These are phyloP conservation scores for Quercus ilex DNA, from an alignment of 306 rosid species.

Conservation along the genomic window DNA sequence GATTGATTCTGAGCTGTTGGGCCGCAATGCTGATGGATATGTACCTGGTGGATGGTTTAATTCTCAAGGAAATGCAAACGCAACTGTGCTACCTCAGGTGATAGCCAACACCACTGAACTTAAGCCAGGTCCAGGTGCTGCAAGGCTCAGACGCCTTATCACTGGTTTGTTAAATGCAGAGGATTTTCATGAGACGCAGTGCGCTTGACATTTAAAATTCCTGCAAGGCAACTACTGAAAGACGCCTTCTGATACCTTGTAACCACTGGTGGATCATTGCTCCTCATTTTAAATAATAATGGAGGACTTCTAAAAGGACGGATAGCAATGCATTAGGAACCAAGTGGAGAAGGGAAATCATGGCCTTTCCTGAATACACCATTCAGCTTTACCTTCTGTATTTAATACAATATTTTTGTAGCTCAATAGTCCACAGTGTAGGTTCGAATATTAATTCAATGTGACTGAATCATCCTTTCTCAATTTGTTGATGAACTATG, in stretches of 20 bases:
- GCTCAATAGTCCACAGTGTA: conserved; percentile 29
- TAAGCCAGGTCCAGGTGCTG: conserved; percentile 65
- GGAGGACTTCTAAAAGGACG: conserved; percentile 26
- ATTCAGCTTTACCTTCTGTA: conserved; percentile 17
- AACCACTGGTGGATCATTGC: conserved; percentile 16
- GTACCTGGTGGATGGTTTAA: conserved; percentile 60
- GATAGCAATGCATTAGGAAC: conserved; percentile 27
- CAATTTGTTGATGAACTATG: conserved; percentile 4
- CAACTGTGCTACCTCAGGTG: conserved; percentile 15
- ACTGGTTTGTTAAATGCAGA: conserved; percentile 54
- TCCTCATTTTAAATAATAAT: conserved; percentile 9
- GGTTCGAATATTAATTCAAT: conserved; percentile 22
- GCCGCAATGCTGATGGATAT: conserved; percentile 50
- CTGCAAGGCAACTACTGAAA: conserved; percentile 5
- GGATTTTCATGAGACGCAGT: conserved; percentile 51
- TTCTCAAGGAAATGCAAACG: conserved; percentile 22
- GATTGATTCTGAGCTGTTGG: conserved; percentile 57
- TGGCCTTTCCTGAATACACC: conserved; percentile 22
- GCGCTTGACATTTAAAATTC: conserved; percentile 35
- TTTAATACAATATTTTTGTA: conserved; percentile 35
- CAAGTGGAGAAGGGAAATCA: conserved; percentile 20
- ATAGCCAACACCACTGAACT: conserved; percentile 45
- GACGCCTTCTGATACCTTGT: conserved; percentile 17
- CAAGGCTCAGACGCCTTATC: conserved; percentile 52
- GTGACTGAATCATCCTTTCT: conserved; percentile 18